These are phyloP conservation scores for Coniochaeta sp. DNA, from an alignment of 2,329 filamentous ascomycete species.

Conservation along the genomic window DNA sequence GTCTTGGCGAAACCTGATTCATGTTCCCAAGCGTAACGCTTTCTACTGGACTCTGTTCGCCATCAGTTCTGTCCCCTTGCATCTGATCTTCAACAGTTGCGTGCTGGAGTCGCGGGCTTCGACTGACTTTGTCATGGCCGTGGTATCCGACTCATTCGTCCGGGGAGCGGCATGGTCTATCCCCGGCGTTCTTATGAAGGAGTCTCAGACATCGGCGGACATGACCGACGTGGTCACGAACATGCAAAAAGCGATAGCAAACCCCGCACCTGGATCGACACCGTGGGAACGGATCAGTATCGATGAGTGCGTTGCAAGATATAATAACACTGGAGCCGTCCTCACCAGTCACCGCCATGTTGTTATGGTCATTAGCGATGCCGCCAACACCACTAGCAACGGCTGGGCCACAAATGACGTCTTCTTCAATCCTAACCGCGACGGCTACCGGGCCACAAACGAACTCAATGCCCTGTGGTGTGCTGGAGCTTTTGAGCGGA, in stretches of 20 bases:
- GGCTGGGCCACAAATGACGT: background rate
- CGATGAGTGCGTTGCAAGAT: background rate
- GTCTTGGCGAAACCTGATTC: slow-evolving; percentile 28
- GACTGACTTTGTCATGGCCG: slow-evolving; percentile 5
- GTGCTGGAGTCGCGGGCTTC: slow-evolving; percentile 2
- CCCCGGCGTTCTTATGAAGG: background rate
- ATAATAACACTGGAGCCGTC: background rate
- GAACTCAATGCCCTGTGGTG: background rate
- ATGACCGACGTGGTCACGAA: background rate
- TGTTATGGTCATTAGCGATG: background rate
- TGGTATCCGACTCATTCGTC: background rate
- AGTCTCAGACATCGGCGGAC: background rate
- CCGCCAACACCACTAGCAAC: background rate
- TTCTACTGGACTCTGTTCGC: slow-evolving; percentile 13
- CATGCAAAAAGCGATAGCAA: background rate
- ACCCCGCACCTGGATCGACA: background rate
- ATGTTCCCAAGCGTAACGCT: slow-evolving; percentile 10
- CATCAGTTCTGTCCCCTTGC: slow-evolving; percentile 17
- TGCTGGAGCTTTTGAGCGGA: too few species aligned
- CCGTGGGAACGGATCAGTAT: background rate
- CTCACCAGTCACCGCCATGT: background rate
- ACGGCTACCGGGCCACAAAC: background rate
- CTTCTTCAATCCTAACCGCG: background rate
- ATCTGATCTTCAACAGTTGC: slow-evolving; percentile 16
- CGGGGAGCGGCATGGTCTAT: background rate